Conservation (phyloP, 2,329 filamentous ascomycete genomes). For the Fusarium decemcellulare region DNA sequence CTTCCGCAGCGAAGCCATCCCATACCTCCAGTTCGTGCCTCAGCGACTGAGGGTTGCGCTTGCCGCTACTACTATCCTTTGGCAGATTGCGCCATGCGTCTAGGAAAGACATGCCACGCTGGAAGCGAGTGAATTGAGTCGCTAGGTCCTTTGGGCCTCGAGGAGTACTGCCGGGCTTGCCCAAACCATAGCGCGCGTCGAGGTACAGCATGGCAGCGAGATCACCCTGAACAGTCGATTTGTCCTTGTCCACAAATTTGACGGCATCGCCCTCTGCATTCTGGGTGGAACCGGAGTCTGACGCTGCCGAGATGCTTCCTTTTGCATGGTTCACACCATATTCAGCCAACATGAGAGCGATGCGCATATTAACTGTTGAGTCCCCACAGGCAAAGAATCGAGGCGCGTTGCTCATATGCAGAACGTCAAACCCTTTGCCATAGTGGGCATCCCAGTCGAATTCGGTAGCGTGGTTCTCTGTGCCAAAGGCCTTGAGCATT, state of each 20-base stretch:
- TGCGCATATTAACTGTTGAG: slow-evolving; percentile 61
- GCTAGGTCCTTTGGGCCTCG: slow-evolving; percentile 51
- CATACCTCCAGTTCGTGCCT: slow-evolving; percentile 56
- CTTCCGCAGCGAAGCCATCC: slow-evolving; percentile 53
- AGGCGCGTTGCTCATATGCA: slow-evolving; percentile 72
- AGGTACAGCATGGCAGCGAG: slow-evolving; percentile 72
- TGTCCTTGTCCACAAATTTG: slow-evolving; percentile 71
- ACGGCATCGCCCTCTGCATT: slow-evolving; percentile 47
- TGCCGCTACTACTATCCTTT: slow-evolving; percentile 7
- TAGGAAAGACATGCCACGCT: slow-evolving; percentile 54
- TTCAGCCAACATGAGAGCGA: slow-evolving; percentile 66
- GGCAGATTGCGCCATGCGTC: slow-evolving; percentile 51
- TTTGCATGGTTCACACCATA: slow-evolving; percentile 62
- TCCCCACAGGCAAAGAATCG: slow-evolving; percentile 67
- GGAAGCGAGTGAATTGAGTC: slow-evolving; percentile 57
- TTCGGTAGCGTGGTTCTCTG: slow-evolving; percentile 81
- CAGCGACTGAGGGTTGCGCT: slow-evolving; percentile 41
- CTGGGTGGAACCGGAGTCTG: not conserved
- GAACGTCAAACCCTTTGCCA: slow-evolving; percentile 85
- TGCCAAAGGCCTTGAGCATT: slow-evolving; percentile 85
- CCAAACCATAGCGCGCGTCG: slow-evolving; percentile 64
- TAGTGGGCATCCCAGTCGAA: slow-evolving; percentile 86
- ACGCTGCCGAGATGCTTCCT: slow-evolving; percentile 56
- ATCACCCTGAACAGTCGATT: slow-evolving; percentile 64
- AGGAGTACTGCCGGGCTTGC: slow-evolving; percentile 44